Percentiles rank a stretch among this genome's conserved stretches.
phyloP scores from a whole-genome alignment of 148 eudicot species.

The Dysphania ambrosioides region DNA sequence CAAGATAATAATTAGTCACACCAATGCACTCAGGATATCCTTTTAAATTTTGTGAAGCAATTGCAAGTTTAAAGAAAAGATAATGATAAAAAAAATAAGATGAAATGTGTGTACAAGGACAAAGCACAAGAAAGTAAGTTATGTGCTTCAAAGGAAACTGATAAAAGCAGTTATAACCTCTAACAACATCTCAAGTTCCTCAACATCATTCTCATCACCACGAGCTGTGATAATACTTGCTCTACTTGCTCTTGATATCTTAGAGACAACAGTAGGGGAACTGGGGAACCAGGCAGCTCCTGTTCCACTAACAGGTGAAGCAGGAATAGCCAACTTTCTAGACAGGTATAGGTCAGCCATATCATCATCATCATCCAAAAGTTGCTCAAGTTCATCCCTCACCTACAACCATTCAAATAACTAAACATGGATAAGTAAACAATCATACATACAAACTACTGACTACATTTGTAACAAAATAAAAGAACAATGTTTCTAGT shows the following conservation, averaged over 20 bases:
- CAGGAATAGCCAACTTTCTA: constrained; percentile 42
- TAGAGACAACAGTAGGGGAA: constrained; percentile 63
- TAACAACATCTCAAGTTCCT: constrained; percentile 74
- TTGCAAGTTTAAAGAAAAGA: not conserved
- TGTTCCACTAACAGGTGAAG: constrained; percentile 63
- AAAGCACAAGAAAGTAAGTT: not conserved
- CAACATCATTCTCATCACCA: constrained; percentile 71
- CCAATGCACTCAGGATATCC: not conserved
- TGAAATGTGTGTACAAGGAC: not conserved
- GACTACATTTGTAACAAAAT: not conserved
- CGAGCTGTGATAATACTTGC: constrained; percentile 53
- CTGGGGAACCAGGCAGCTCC: constrained; percentile 40
- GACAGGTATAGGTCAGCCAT: constrained; percentile 82
- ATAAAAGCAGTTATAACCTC: constrained; percentile 40
- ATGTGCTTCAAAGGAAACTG: not conserved
- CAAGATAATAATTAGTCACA: constrained; percentile 14
- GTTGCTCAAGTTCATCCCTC: constrained; percentile 78
- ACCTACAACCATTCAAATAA: constrained; percentile 38
- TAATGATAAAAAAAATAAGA: not conserved
- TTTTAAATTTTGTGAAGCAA: not conserved
- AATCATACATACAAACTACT: not conserved
- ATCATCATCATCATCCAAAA: constrained; percentile 73
- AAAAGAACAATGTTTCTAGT: not conserved
- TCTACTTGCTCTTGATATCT: constrained; percentile 61
- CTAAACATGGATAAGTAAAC: not conserved